Conservation (phyloP, 2,329 filamentous ascomycete genomes). For the Taxawa tesnikishii region DNA sequence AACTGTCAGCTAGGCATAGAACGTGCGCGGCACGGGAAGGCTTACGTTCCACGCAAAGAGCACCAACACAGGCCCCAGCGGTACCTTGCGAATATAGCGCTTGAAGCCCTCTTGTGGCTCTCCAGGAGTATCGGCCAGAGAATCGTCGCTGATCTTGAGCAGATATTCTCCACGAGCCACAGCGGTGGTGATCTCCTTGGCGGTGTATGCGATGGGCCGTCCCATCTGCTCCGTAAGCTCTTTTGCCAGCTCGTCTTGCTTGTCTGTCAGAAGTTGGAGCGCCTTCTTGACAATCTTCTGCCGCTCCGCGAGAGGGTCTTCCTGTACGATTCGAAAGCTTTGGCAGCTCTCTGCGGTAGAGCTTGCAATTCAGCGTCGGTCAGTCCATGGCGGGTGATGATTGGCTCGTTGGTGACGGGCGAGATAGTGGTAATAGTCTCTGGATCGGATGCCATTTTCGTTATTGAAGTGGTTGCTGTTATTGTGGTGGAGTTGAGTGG, state of each 20-base stretch:
- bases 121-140: conserved; percentile 67
- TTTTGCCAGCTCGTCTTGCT: conserved; percentile 66
- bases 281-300: conserved; percentile 74
- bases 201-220: conserved; percentile 75
- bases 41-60: conserved; percentile 95
- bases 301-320: conserved; percentile 63
- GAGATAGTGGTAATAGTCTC: conserved; percentile 69
- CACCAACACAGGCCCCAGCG: conserved; percentile 75
- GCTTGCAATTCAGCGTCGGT: conserved; percentile 56
- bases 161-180: conserved; percentile 78
- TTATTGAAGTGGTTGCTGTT: conserved; percentile 32
- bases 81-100: conserved; percentile 78
- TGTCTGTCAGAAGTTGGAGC: conserved; percentile 54
- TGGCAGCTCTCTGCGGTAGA: conserved; percentile 58
- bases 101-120: conserved; percentile 81
- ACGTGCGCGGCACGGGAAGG: conserved; percentile 15
- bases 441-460: too few species aligned
- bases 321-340: conserved; percentile 66
- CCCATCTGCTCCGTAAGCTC: conserved; percentile 95
- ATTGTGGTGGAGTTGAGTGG: background rate
- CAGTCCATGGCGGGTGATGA: conserved; percentile 67
- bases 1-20: conserved; percentile 5
- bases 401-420: conserved; percentile 72
- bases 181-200: conserved; percentile 73
- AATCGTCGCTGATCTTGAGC: conserved; percentile 68